Evolutionary conservation across 2,329 filamentous ascomycete genomes (phyloP).

Genomic region (Epicoccum nigrum): DNA sequence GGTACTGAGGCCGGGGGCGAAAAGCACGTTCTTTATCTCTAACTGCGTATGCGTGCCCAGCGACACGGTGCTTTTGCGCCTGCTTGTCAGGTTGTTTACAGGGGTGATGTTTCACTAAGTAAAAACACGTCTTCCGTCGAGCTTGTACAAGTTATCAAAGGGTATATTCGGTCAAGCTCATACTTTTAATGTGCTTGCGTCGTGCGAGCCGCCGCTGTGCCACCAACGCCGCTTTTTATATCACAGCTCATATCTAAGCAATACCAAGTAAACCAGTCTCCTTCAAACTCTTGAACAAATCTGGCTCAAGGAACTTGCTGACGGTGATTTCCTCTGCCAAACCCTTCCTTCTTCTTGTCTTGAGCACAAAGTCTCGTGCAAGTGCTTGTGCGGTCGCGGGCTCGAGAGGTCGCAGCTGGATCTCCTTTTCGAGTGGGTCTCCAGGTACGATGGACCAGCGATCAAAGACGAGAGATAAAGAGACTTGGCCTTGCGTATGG

Average conservation of each 20-base stretch:
- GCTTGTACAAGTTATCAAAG: not conserved
- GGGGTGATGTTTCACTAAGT: too few relatives aligned
- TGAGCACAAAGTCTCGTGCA: conserved; percentile 93
- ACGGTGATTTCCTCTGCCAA: conserved; percentile 94
- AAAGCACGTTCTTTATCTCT: too few relatives aligned
- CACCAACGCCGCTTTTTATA: conserved; percentile 5
- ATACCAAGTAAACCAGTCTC: conserved; percentile 86
- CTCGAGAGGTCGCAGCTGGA: conserved; percentile 82
- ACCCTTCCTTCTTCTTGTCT: conserved; percentile 92
- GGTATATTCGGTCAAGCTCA: conserved; percentile 12
- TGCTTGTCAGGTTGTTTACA: too few relatives aligned
- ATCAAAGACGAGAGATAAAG: conserved; percentile 91
- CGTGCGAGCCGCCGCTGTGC: conserved; percentile 1
- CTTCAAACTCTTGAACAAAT: conserved; percentile 85
- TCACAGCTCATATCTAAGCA: conserved; percentile 32
- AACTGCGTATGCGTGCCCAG: too few relatives aligned
- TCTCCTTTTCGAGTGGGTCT: conserved; percentile 88
- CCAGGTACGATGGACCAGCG: conserved; percentile 95
- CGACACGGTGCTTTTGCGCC: too few relatives aligned
- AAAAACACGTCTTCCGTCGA: too few relatives aligned
- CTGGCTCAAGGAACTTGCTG: conserved; percentile 93
- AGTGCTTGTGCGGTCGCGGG: conserved; percentile 87
- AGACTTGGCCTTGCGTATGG: conserved; percentile 91
- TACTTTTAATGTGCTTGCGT: not conserved
- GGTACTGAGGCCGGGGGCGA: too few relatives aligned